Evolutionary conservation across 2,329 filamentous ascomycete genomes (phyloP), one percentile per base, ranked within the genome.

Genomic region (Ascochyta koolunga): DNA sequence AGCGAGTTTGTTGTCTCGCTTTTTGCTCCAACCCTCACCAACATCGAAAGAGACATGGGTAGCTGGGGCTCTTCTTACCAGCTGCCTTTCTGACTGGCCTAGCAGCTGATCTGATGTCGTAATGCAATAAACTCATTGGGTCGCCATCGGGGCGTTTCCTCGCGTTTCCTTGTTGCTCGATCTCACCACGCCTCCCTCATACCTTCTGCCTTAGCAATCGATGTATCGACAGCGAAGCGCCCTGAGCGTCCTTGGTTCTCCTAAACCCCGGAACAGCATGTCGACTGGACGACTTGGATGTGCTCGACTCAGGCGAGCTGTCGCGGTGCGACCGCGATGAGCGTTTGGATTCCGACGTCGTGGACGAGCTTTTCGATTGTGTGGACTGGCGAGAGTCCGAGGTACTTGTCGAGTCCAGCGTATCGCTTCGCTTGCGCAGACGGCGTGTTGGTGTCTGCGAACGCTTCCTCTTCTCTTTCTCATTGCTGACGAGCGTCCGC

Each of bases 391-490:
- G 57, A 4, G 50, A 48, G 32, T 66, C 63, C 3, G 51, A 38
- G 4, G 61, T 61, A 18, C 50, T 33, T 15, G 56, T 45, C 15
- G 61, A 65, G 24, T 37, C 65, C 33, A 65, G 46, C 4, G 65
- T 67, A 40, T 67, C 61, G 29, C 65, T 66, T 16, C 63, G 52
- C 36, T 65, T 67, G 29, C 63, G 57, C 3, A 62, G 49, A 15
- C 60, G 58, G 31, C 60, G 38, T 15, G 44, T 50, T 4, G 44
- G 49, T 24, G 53, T 49, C 19, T 51, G 25, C 9, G 49, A 54
- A 19, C 51, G 51, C 24, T 54, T 54, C 29, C 44, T 44, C 40
- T 33, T 50, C 31, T 54, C 45, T 13, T 54, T 54, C 29, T 50
- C 40, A 5, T 56, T 54, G 11, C 48, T 41, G 25, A 35, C 38